Evolutionary conservation across 1,284 basidiomycete genomes (phyloP), one percentile per base, ranked within the genome.

Genomic region (Golubevia sp.): DNA sequence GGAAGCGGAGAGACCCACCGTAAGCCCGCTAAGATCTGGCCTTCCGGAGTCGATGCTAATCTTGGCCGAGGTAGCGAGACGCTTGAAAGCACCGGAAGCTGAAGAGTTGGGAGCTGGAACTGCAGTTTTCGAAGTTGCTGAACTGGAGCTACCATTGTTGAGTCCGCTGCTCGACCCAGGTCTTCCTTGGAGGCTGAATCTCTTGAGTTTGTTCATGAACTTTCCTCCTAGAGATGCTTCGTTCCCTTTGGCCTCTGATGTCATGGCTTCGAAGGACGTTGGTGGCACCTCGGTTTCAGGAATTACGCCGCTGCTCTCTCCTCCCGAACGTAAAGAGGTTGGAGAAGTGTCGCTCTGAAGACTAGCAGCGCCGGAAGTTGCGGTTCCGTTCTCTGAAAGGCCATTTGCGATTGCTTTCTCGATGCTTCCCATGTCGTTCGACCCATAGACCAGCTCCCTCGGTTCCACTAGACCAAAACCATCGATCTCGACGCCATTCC

Each of bases 401-500:
- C 30, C 30, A 34, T 11, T 34, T 34, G 30, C 30, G 11, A 34
- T 11, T 34, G 30, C 30, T 34, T 34, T 56, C 52, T 23, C 59
- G 56, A 72, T 59, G 0, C 70, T 66, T 1, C 64, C 66, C 6
- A 74, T 30, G 55, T 75, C 76, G 55, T 73, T 76, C 54, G 68
- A 58, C 25, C 74, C 74, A 18, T 51, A 62, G 24, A 70, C 23
- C 20, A 79, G 66, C 59, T 80, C 78, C 2, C 60, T 58, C 0
- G 79, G 76, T 67, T 85, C 84, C 7, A 85, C 68, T 21, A 82
- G 65, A n/a, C 79, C 84, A 44, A 86, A 77, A 0, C 74, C 83
- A 20, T 76, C 65, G 21, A 86, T 64, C 20, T 86, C 85, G 30
- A 86, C 86, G 0, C 92, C 91, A 15, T 91, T 89, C 76, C 90